phyloP scores from a whole-genome alignment of 179 eudicot species.

The Spergularia azorica region DNA sequence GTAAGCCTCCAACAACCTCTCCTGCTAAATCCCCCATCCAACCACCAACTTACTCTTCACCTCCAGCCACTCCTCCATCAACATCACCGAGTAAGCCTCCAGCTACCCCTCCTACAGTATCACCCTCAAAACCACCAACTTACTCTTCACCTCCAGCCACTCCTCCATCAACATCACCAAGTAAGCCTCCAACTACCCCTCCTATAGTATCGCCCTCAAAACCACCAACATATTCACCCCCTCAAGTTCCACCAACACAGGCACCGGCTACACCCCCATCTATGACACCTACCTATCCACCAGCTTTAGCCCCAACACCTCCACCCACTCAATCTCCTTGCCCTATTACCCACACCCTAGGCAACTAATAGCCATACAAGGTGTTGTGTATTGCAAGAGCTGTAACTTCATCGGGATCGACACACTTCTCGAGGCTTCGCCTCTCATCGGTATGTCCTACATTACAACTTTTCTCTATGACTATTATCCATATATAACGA shows the following conservation, averaged over 20 bases:
- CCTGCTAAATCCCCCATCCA: neutral
- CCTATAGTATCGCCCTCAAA: no score
- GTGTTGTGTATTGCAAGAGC: conserved; percentile 68
- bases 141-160: conserved; percentile 1
- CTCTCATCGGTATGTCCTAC: conserved; percentile 40
- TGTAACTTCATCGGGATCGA: conserved; percentile 51
- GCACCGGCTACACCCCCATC: neutral
- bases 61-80: neutral
- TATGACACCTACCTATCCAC: conserved; percentile 5
- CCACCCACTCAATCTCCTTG: conserved; percentile 22
- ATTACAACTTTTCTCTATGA: neutral
- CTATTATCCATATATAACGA: no score
- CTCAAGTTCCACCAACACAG: no score
- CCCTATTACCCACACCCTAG: conserved; percentile 18
- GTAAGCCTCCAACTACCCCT: neutral
- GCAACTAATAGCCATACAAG: conserved; percentile 48
- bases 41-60: neutral
- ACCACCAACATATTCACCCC: no score
- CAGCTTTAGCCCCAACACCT: neutral
- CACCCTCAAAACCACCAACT: conserved; percentile 17
- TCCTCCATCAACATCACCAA: neutral
- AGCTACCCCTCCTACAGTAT: neutral
- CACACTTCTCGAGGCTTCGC: conserved; percentile 49
- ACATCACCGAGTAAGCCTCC: conserved; percentile 31
- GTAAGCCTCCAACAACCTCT: conserved; percentile 12